A percentile compares a stretch with the other conserved stretches of the same genome.
phyloP scores from a whole-genome alignment of 306 rosid species.

The Medicago ruthenica region DNA sequence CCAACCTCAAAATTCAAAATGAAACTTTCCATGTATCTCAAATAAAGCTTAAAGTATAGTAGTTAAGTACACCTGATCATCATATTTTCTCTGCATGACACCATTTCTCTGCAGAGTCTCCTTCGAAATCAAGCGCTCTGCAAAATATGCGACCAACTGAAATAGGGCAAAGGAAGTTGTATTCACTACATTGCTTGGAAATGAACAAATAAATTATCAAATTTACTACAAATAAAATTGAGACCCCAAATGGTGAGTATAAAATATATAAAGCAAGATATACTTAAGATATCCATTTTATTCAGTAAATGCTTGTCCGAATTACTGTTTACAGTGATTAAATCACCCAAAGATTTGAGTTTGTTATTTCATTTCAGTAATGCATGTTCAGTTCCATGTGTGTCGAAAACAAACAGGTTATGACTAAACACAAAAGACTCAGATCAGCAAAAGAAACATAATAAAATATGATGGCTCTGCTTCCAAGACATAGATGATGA shows the following conservation, averaged over 20 bases:
- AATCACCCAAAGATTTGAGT: constrained; percentile 3
- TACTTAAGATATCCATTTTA: constrained; percentile 23
- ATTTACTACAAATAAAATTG: not conserved
- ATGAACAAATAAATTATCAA: constrained; percentile 39
- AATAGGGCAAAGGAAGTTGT: constrained; percentile 42
- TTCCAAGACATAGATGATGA: constrained; percentile 23
- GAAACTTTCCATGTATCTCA: constrained; percentile 14
- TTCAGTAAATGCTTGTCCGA: constrained; percentile 15
- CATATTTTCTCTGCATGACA: constrained; percentile 69
- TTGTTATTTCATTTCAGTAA: constrained; percentile 20
- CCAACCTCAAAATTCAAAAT: constrained; percentile 31
- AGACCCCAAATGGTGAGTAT: constrained; percentile 15
- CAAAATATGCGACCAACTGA: constrained; percentile 77
- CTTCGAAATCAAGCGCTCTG: constrained; percentile 73
- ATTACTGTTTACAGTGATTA: constrained; percentile 20
- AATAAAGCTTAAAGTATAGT: constrained; percentile 33
- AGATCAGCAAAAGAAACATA: constrained; percentile 2
- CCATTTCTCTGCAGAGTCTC: constrained; percentile 74
- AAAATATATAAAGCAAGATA: constrained; percentile 24
- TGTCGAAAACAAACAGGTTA: constrained; percentile 29
- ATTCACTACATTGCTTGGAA: constrained; percentile 36
- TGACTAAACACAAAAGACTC: constrained; percentile 6
- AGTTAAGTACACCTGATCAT: constrained; percentile 65
- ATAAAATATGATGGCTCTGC: not conserved
- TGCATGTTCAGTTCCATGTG: not conserved